phyloP scores from a whole-genome alignment of 345 rosid genomes.

The Pseudoturritis turrita region DNA sequence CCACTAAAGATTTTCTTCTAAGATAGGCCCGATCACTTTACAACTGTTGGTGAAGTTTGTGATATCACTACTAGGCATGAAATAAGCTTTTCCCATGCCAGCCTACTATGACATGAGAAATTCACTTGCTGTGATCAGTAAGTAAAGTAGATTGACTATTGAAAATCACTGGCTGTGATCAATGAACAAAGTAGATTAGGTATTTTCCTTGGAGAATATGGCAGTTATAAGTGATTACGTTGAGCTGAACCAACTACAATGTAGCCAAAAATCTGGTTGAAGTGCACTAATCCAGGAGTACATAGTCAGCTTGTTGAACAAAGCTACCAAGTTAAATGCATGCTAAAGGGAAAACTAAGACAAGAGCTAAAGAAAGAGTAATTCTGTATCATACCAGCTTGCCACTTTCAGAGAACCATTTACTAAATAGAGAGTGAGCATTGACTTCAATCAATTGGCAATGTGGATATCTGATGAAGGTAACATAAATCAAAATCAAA shows the following conservation, averaged over 20 bases:
- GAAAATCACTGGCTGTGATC: neutral
- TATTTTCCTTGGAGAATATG: neutral
- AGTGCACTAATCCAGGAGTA: slow-evolving; percentile 1
- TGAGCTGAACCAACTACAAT: neutral
- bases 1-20: neutral
- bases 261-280: slow-evolving; percentile 16
- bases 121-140: neutral
- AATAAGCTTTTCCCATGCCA: neutral
- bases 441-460: slow-evolving; percentile 95
- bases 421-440: slow-evolving; percentile 97
- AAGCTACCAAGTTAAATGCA: neutral
- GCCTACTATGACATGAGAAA: neutral
- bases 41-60: neutral
- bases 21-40: neutral
- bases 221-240: neutral
- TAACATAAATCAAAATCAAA: slow-evolving; percentile 5
- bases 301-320: neutral
- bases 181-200: neutral
- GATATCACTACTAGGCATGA: slow-evolving; percentile 1
- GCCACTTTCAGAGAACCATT: slow-evolving; percentile 99
- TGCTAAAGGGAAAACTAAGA: slow-evolving; percentile 16
- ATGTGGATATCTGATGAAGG: slow-evolving; percentile 68
- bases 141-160: neutral
- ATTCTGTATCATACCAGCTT: slow-evolving; percentile 65
- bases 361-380: neutral